Evolutionary conservation across 139 green algal species (phyloP), one percentile per base, ranked within the genome.

Genomic region (Closterium sp.): DNA sequence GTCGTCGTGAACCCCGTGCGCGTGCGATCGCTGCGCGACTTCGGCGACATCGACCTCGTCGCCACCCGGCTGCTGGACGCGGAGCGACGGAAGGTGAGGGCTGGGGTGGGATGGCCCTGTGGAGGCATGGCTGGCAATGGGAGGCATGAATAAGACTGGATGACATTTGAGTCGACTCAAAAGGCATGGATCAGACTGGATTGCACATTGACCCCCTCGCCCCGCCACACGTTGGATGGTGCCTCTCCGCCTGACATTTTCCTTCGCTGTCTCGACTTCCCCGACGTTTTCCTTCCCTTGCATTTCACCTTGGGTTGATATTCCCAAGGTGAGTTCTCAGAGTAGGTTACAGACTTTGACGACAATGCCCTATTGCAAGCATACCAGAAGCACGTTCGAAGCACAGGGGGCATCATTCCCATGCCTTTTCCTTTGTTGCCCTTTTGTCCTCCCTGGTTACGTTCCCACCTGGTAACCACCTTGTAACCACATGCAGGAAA

Each of bases 1-100:
- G 91, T 94, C 36, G 91, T 94, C 23, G 91, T 94, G 38, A 94
- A 92, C 34, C 88, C 88, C 34, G 91, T 94, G 88, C 91, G 91
- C 33, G 93, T 94, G 33, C 31, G 28, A 28, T 90, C 88, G 0
- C 88, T 94, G 25, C 33, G 33, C 33, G 38, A 92, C 89, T 94
- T 94, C 28, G 91, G 91, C 3, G 34, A 31, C 88, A 33, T 93
- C 12, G 91, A 94, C 34, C 7, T 38, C 30, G 88, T 94, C 3
- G 87, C 88, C 19, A 84, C 76, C 21, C 89, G 89, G 23, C 81
- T 94, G n/a, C 32, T 94, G 9, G 66, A 76, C 28, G 91, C 91
- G 25, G 91, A 94, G 55, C 33, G 55, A 33, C 90, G 89, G 10
- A 94, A 94, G 89, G 89, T 92, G 30, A 69, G 85, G 34, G n/a